A percentile compares a stretch with the other conserved stretches of the same genome.
These are phyloP conservation scores for Vachellia collinsii DNA, from an alignment of 306 rosid genomes.

Conservation along the genomic window DNA sequence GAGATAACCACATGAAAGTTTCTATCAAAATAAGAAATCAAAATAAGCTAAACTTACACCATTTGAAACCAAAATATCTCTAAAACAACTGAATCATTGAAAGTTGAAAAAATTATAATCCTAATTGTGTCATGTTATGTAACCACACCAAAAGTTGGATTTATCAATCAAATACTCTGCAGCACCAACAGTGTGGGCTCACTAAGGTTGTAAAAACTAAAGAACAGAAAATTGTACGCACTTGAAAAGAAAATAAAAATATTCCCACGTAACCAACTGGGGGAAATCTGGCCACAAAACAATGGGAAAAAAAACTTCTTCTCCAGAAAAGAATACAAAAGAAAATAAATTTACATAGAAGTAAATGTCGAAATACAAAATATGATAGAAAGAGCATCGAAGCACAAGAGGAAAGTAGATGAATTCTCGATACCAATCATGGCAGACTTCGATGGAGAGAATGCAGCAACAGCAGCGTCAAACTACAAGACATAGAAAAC, in stretches of 20 bases:
- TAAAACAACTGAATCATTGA: background rate
- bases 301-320: too few species aligned
- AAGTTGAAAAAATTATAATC: background rate
- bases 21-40: background rate
- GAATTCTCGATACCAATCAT: conserved; percentile 49
- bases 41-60: background rate
- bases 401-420: background rate
- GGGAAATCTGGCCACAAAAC: too few species aligned
- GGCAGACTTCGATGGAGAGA: conserved; percentile 38
- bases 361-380: background rate
- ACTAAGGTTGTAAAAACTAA: background rate
- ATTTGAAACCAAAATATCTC: background rate
- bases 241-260: background rate
- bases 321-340: background rate
- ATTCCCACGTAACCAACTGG: background rate
- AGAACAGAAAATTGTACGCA: background rate
- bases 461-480: conserved; percentile 50
- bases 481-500: conserved; percentile 35
- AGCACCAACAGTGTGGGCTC: background rate
- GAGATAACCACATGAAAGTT: background rate
- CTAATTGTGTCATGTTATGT: background rate
- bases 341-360: background rate
- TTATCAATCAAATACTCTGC: background rate
- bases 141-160: background rate
- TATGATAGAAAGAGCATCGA: background rate